Conservation (phyloP, 2,329 filamentous ascomycete species). For the Conoideocrella luteorostrata region DNA sequence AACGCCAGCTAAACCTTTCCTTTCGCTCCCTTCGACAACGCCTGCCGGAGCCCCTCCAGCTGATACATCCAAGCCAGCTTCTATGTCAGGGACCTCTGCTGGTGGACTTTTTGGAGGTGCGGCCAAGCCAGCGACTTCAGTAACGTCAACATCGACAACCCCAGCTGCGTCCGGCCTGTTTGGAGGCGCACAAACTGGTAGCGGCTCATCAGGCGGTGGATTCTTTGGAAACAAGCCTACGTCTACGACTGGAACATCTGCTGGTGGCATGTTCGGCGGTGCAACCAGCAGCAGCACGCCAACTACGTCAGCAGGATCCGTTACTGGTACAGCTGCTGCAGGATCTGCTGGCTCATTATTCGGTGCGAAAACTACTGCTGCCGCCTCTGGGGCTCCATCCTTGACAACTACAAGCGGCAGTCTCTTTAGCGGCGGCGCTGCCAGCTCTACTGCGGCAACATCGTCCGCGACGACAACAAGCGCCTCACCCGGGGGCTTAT, state of each 20-base stretch:
- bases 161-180: slow-evolving; percentile 22
- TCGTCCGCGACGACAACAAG: slow-evolving; percentile 21
- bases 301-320: slow-evolving; percentile 17
- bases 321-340: slow-evolving; percentile 17
- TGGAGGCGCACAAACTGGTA: slow-evolving; percentile 19
- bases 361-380: slow-evolving; percentile 31
- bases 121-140: slow-evolving; percentile 15
- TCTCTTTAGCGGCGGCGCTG: slow-evolving; percentile 26
- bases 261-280: slow-evolving; percentile 21
- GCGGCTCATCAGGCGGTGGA: slow-evolving; percentile 15
- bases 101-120: slow-evolving; percentile 20
- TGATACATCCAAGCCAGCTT: slow-evolving; percentile 23
- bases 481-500: slow-evolving; percentile 21
- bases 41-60: slow-evolving; percentile 49
- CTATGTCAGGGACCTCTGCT: slow-evolving; percentile 8
- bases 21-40: slow-evolving; percentile 24
- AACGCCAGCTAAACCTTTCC: slow-evolving; percentile 17
- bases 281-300: slow-evolving; percentile 12
- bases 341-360: slow-evolving; percentile 28
- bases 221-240: slow-evolving; percentile 18
- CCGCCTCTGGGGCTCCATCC: slow-evolving; percentile 26
- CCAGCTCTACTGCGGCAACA: slow-evolving; percentile 16
- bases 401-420: slow-evolving; percentile 25
- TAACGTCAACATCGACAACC: slow-evolving; percentile 12
- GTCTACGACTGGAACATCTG: slow-evolving; percentile 13